These are phyloP conservation scores for Monascus purpureus DNA, from an alignment of 495 filamentous ascomycete genomes.

Conservation along the genomic window DNA sequence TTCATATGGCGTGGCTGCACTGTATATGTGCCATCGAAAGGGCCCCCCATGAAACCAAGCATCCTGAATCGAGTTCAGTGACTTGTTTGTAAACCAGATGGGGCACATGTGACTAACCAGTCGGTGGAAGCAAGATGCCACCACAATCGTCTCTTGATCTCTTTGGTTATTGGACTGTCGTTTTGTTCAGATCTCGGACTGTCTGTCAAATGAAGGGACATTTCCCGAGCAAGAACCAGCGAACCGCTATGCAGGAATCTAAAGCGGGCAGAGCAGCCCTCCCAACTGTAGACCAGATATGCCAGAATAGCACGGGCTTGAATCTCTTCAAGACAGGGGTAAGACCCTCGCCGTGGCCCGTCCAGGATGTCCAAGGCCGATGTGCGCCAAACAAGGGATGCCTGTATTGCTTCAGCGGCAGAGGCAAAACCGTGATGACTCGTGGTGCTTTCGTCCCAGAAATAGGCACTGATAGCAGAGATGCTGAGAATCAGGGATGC, in stretches of 20 bases:
- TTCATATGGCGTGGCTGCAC: constrained; percentile 31
- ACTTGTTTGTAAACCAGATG: constrained; percentile 4
- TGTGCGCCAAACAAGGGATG: too few relatives aligned
- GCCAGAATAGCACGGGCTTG: too few relatives aligned
- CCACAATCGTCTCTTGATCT: constrained; percentile 29
- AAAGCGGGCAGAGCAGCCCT: too few relatives aligned
- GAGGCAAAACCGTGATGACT: constrained; percentile 12
- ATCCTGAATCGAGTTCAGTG: constrained; percentile 14
- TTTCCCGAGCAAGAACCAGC: constrained; percentile 21
- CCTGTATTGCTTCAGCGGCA: too few relatives aligned
- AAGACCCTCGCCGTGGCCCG: too few relatives aligned
- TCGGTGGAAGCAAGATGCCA: constrained; percentile 34
- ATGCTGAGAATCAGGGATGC: constrained; percentile 28
- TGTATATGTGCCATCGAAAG: constrained; percentile 35
- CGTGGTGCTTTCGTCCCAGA: constrained; percentile 13
- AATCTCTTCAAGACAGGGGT: too few relatives aligned
- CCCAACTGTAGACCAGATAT: too few relatives aligned
- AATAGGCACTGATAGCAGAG: constrained; percentile 21
- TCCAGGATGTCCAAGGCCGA: too few relatives aligned
- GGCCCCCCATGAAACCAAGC: constrained; percentile 25
- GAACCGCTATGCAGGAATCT: too few relatives aligned
- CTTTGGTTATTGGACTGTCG: constrained; percentile 12
- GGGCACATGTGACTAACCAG: constrained; percentile 18
- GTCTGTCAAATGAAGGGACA: constrained; percentile 35
- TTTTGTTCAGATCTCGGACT: constrained; percentile 5